A percentile compares a stretch with the other conserved stretches of the same genome.
Conservation (phyloP, 2,329 filamentous ascomycete species). For the Colletotrichum kahawae region DNA sequence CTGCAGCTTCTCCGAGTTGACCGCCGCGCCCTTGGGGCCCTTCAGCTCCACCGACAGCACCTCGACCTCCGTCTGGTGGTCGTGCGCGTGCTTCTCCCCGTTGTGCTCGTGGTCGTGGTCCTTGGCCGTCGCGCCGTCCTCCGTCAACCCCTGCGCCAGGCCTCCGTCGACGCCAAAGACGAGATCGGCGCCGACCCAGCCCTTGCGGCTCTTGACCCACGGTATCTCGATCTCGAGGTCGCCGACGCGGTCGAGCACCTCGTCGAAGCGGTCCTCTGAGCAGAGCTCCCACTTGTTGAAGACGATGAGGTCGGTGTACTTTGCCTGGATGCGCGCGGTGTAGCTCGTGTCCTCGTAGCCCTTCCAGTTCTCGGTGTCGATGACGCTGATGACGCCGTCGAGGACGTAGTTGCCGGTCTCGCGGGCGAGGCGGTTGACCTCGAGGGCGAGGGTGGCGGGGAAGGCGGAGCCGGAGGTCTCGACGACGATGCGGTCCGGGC, state of each 20-base stretch:
- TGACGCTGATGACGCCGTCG: constrained; percentile 87
- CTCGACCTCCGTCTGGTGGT: constrained; percentile 87
- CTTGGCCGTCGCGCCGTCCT: constrained; percentile 37
- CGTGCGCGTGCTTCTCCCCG: constrained; percentile 40
- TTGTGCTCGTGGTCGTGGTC: constrained; percentile 43
- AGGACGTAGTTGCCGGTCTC: constrained; percentile 75
- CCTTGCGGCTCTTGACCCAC: constrained; percentile 84
- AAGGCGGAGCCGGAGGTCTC: constrained; percentile 91
- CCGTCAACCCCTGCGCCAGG: constrained; percentile 63
- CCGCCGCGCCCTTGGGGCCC: constrained; percentile 39
- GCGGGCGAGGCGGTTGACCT: constrained; percentile 80
- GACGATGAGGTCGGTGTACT: constrained; percentile 88
- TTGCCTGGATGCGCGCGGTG: constrained; percentile 86
- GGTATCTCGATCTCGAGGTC: constrained; percentile 82
- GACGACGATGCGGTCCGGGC: constrained; percentile 86
- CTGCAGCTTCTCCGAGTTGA: constrained; percentile 67
- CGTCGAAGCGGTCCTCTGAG: constrained; percentile 75
- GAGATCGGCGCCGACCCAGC: constrained; percentile 77
- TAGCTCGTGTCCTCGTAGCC: constrained; percentile 92
- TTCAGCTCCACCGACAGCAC: constrained; percentile 82
- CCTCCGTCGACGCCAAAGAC: constrained; percentile 89
- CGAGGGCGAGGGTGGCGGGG: constrained; percentile 88
- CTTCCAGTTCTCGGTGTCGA: constrained; percentile 94
- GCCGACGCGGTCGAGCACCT: constrained; percentile 78
- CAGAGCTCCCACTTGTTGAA: constrained; percentile 92